These are phyloP conservation scores for Solanum microdontum DNA, from an alignment of 257 asterid species.

Conservation along the genomic window DNA sequence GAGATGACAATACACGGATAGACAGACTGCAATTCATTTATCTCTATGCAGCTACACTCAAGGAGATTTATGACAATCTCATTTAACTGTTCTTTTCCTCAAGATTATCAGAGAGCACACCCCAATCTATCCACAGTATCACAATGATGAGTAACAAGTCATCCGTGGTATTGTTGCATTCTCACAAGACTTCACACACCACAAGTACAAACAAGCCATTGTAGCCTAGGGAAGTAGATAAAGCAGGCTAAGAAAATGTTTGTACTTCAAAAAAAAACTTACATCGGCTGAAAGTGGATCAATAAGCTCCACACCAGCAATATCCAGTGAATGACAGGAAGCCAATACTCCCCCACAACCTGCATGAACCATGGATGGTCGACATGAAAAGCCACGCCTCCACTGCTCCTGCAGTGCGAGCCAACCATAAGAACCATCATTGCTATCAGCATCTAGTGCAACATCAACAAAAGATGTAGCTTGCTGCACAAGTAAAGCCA, in stretches of 20 bases:
- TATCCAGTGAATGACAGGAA: conserved; percentile 86
- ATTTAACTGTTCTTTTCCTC: not conserved
- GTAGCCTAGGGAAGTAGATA: not conserved
- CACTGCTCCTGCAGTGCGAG: conserved; percentile 96
- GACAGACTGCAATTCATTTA: not conserved
- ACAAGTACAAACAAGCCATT: not conserved
- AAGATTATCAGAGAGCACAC: not conserved
- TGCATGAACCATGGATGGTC: conserved; percentile 98
- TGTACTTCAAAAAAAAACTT: conserved; percentile 18
- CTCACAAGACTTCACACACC: not conserved
- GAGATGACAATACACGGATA: not conserved
- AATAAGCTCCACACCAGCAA: conserved; percentile 93
- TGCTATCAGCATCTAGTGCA: conserved; percentile 88
- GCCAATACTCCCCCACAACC: conserved; percentile 99
- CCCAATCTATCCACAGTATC: not conserved
- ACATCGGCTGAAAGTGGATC: conserved; percentile 93
- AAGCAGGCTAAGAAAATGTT: not conserved
- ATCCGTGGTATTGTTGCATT: not conserved
- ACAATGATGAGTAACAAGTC: not conserved
- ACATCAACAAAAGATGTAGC: conserved; percentile 97
- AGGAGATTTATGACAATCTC: not conserved
- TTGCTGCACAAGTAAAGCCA: conserved; percentile 89
- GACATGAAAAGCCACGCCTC: conserved; percentile 97
- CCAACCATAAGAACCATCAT: conserved; percentile 97
- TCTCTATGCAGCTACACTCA: not conserved